Evolutionary conservation across 2,329 filamentous ascomycete species (phyloP).

Genomic region (Shiraia sp.): DNA sequence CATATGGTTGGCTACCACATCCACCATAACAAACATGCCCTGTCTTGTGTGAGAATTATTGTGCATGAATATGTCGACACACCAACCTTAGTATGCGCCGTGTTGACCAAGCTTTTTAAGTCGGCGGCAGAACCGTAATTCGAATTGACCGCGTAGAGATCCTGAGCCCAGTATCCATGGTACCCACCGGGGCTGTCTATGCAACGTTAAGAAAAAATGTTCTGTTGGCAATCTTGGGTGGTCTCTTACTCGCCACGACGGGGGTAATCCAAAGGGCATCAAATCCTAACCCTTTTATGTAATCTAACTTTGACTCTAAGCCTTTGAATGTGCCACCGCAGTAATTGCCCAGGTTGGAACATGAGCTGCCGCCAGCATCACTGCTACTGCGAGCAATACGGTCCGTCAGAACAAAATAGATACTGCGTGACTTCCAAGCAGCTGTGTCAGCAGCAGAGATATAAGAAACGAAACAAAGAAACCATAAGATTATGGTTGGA

Average conservation of each 20-base stretch:
- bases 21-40: conserved; percentile 55
- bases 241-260: conserved; percentile 34
- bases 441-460: conserved; percentile 33
- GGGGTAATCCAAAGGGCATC: conserved; percentile 55
- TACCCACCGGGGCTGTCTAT: conserved; percentile 51
- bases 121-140: conserved; percentile 55
- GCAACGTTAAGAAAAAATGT: background rate
- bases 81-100: conserved; percentile 52
- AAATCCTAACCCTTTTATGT: conserved; percentile 56
- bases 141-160: conserved; percentile 54
- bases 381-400: conserved; percentile 40
- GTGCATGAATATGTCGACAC: background rate
- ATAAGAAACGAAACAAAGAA: conserved; percentile 23
- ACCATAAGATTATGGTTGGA: conserved; percentile 11
- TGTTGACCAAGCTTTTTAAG: conserved; percentile 50
- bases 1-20: conserved; percentile 57
- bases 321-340: conserved; percentile 59
- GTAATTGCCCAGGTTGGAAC: conserved; percentile 43
- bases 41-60: conserved; percentile 11
- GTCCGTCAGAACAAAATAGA: conserved; percentile 44
- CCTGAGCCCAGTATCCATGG: conserved; percentile 56
- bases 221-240: too few relatives aligned
- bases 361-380: conserved; percentile 36
- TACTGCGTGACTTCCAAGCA: conserved; percentile 44
- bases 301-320: conserved; percentile 54